These are phyloP conservation scores for Fraxinus velutina DNA, from an alignment of 305 asterid species.

Conservation along the genomic window DNA sequence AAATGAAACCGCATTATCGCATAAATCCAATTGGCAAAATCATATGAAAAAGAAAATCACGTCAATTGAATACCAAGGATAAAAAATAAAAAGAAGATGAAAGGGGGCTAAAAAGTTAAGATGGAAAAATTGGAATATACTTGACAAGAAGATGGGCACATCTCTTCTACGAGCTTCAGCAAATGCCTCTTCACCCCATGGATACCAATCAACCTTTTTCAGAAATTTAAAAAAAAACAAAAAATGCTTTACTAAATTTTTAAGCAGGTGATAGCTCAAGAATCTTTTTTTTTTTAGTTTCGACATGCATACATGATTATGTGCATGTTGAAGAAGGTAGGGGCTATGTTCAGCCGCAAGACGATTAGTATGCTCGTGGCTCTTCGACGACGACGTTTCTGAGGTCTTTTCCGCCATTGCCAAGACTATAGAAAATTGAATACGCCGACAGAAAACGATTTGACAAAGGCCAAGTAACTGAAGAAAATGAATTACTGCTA, in stretches of 20 bases:
- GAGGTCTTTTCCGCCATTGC: constrained; percentile 64
- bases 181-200: constrained; percentile 97
- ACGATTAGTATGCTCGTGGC: constrained; percentile 58
- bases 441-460: constrained; percentile 31
- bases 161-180: constrained; percentile 81
- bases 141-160: constrained; percentile 79
- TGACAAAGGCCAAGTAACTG: constrained; percentile 38
- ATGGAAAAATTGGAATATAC: constrained; percentile 31
- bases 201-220: constrained; percentile 86
- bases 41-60: not conserved
- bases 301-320: constrained; percentile 59
- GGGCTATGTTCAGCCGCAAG: constrained; percentile 89
- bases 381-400: constrained; percentile 38
- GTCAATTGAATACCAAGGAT: not conserved
- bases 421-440: constrained; percentile 32
- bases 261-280: not conserved
- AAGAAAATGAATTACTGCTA: not conserved
- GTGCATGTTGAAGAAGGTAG: constrained; percentile 92
- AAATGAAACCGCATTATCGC: constrained; percentile 23
- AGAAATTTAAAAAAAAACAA: not conserved
- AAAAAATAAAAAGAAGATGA: not conserved
- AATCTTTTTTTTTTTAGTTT: not conserved
- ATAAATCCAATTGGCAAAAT: constrained; percentile 1
- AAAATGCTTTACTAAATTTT: not conserved
- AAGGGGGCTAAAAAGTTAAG: not conserved